Conservation (phyloP, 768 basidiomycete species). For the Trametes cinnabarina region DNA sequence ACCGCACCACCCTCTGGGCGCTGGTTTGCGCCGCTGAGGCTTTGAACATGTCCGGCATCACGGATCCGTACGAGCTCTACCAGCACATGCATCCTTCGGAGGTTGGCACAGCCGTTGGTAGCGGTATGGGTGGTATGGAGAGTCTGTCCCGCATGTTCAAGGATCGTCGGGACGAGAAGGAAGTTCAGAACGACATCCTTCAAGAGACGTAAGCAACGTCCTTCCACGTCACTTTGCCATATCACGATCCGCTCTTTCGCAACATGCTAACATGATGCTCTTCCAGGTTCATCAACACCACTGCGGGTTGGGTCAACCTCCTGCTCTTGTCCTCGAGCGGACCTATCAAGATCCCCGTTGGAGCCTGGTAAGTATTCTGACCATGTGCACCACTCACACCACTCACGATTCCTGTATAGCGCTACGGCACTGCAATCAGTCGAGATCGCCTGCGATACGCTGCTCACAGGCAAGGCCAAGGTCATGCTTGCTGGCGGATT, state of each 20-base stretch:
- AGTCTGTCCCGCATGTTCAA: slow-evolving; percentile 97
- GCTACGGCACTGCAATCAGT: slow-evolving; percentile 97
- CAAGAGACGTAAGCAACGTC: slow-evolving; percentile 85
- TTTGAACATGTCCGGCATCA: slow-evolving; percentile 94
- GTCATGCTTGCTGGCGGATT: slow-evolving; percentile 99
- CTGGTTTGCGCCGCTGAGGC: slow-evolving; percentile 93
- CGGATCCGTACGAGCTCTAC: slow-evolving; percentile 97
- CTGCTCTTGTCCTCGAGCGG: slow-evolving; percentile 94
- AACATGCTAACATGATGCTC: neutral
- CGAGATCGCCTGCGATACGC: slow-evolving; percentile 96
- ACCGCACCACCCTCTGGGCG: slow-evolving; percentile 92
- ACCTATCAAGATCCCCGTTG: slow-evolving; percentile 98
- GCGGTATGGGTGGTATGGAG: slow-evolving; percentile 96
- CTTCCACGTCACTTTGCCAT: too few species aligned
- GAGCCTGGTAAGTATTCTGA: slow-evolving; percentile 73
- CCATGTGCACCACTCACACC: neutral
- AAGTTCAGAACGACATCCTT: slow-evolving; percentile 96
- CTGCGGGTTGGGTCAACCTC: slow-evolving; percentile 97
- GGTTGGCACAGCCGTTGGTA: slow-evolving; percentile 90
- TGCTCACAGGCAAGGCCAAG: slow-evolving; percentile 94
- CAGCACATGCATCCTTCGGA: slow-evolving; percentile 96
- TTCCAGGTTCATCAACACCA: slow-evolving; percentile 94
- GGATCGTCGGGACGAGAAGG: slow-evolving; percentile 95
- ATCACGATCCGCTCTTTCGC: neutral
- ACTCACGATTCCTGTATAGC: slow-evolving; percentile 37